Conservation (phyloP, 768 basidiomycete genomes). For the Suillus tomentosus region DNA sequence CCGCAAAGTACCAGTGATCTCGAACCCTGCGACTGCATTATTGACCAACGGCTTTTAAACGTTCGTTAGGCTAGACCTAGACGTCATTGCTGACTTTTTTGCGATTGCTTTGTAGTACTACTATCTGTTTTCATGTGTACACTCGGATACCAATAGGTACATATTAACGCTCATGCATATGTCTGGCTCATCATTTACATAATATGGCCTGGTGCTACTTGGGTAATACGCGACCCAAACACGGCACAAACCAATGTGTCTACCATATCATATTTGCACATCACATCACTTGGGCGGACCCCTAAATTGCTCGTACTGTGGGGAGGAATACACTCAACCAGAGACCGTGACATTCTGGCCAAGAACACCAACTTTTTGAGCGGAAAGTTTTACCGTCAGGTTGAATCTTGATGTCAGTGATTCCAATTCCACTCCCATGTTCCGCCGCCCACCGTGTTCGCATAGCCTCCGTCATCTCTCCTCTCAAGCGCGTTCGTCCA, state of each 20-base stretch:
- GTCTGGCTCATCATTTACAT: not conserved
- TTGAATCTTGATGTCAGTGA: slow-evolving; percentile 13
- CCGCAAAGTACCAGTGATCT: slow-evolving; percentile 45
- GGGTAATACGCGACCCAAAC: not conserved
- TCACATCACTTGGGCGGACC: not conserved
- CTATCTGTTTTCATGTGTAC: not conserved
- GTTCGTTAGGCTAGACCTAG: not conserved
- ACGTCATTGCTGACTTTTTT: not conserved
- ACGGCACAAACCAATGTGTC: not conserved
- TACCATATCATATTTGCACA: not conserved
- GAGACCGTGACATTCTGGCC: not conserved
- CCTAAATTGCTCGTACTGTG: not conserved
- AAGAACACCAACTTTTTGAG: not conserved
- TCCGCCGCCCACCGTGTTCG: slow-evolving; percentile 51
- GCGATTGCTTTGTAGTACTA: not conserved
- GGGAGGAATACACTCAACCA: not conserved
- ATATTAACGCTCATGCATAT: not conserved
- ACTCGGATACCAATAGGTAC: not conserved
- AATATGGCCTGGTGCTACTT: not conserved
- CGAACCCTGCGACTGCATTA: not conserved
- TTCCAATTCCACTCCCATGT: slow-evolving; percentile 17
- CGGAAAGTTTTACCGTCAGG: not conserved
- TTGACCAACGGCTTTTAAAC: not conserved
- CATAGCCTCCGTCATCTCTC: slow-evolving; percentile 53
- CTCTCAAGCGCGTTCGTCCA: slow-evolving; percentile 60